A percentile compares a stretch with the other conserved stretches of the same genome.
Evolutionary conservation across 2,329 filamentous ascomycete genomes (phyloP).

Genomic region (Cladosporium sp.): DNA sequence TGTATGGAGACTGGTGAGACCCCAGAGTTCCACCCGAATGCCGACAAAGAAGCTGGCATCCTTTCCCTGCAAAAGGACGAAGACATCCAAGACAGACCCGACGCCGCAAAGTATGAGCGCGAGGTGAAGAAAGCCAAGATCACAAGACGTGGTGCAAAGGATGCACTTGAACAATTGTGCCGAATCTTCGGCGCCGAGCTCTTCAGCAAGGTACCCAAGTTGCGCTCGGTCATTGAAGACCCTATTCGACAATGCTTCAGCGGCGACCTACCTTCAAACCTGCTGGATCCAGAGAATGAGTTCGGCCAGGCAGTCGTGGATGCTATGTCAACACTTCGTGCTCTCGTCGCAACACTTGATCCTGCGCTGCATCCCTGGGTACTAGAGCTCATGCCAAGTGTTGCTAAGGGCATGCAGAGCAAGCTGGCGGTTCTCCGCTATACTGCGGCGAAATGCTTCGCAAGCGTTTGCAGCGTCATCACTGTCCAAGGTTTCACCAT

Average conservation of each 20-base stretch:
- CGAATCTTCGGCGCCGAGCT: conserved; percentile 72
- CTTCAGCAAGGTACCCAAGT: conserved; percentile 77
- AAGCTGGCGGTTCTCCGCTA: conserved; percentile 90
- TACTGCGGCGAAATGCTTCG: conserved; percentile 94
- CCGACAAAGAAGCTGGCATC: conserved; percentile 71
- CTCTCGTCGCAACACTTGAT: conserved; percentile 86
- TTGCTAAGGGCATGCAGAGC: conserved; percentile 84
- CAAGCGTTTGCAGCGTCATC: conserved; percentile 95
- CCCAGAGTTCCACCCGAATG: conserved; percentile 86
- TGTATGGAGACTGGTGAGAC: conserved; percentile 98
- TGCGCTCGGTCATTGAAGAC: conserved; percentile 74
- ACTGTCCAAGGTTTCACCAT: conserved; percentile 94
- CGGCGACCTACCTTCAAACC: conserved; percentile 63
- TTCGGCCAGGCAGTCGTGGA: conserved; percentile 92
- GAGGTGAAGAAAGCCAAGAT: conserved; percentile 87
- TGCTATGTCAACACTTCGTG: conserved; percentile 85
- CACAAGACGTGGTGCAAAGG: conserved; percentile 87
- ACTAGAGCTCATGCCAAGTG: conserved; percentile 74
- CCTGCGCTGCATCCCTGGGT: conserved; percentile 72
- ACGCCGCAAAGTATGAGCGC: conserved; percentile 82
- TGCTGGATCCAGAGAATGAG: conserved; percentile 66
- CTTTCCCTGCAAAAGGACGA: conserved; percentile 96
- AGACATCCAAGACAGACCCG: conserved; percentile 85
- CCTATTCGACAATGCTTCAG: conserved; percentile 73
- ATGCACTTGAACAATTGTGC: conserved; percentile 84